phyloP scores from a whole-genome alignment of 108 stramenopile genomes.

The Cyclostephanos tholiformis region DNA sequence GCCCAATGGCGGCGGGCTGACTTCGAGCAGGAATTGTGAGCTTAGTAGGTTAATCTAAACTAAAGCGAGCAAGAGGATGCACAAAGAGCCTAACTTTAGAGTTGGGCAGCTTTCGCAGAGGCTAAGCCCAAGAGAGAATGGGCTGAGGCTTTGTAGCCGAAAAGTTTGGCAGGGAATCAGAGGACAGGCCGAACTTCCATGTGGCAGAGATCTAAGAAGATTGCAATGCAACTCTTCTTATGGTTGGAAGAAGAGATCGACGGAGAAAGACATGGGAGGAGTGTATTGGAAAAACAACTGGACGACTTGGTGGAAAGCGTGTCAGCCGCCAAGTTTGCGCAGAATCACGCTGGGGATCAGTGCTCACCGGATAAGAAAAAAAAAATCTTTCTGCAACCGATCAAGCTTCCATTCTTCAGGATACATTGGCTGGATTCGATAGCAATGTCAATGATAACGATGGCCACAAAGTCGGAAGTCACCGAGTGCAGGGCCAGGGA shows the following conservation, averaged over 20 bases:
- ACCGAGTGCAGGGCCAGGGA: constrained; percentile 33
- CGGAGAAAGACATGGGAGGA: constrained; percentile 61
- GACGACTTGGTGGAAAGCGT: constrained; percentile 65
- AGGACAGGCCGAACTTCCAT: too few relatives aligned
- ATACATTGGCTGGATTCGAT: constrained; percentile 61
- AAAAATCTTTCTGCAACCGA: constrained; percentile 60
- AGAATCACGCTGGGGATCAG: constrained; percentile 11
- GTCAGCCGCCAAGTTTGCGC: constrained; percentile 22
- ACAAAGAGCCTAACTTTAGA: too few relatives aligned
- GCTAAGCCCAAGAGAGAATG: too few relatives aligned
- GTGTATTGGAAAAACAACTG: constrained; percentile 65
- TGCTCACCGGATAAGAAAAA: constrained; percentile 49
- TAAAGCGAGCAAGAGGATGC: too few relatives aligned
- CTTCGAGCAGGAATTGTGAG: too few relatives aligned
- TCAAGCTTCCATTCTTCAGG: constrained; percentile 76
- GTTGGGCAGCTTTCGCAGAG: too few relatives aligned
- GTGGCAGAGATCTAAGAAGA: too few relatives aligned
- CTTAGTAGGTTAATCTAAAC: too few relatives aligned
- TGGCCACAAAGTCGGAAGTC: constrained; percentile 36
- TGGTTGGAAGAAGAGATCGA: constrained; percentile 60
- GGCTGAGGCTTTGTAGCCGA: too few relatives aligned
- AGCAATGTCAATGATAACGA: constrained; percentile 62
- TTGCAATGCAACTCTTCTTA: too few relatives aligned
- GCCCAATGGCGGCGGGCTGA: too few relatives aligned
- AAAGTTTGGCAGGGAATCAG: too few relatives aligned